A percentile compares a stretch with the other conserved stretches of the same genome.
Conservation (phyloP, 2,329 filamentous ascomycete genomes). For the Coniochaeta ligniaria region DNA sequence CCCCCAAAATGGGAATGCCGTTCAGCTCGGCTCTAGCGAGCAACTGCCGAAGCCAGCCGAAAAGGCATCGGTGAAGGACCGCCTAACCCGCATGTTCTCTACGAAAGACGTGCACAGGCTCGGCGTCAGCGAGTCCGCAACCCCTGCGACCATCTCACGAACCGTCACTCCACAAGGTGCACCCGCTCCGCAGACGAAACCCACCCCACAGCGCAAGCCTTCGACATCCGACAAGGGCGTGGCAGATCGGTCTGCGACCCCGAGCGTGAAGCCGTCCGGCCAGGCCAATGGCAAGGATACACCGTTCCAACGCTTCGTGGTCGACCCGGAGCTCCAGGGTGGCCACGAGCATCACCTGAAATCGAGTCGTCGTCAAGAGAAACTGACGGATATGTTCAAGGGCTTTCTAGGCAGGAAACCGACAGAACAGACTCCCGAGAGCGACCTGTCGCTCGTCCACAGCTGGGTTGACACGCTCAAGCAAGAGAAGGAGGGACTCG, state of each 20-base stretch:
- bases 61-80: slow-evolving; percentile 56
- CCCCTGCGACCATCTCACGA: slow-evolving; percentile 9
- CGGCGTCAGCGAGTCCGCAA: slow-evolving; percentile 20
- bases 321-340: slow-evolving; percentile 48
- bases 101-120: slow-evolving; percentile 41
- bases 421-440: slow-evolving; percentile 64
- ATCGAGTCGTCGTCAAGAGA: slow-evolving; percentile 87
- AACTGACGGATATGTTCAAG: slow-evolving; percentile 86
- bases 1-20: slow-evolving; percentile 26
- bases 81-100: slow-evolving; percentile 59
- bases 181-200: slow-evolving; percentile 26
- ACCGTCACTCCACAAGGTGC: slow-evolving; percentile 10
- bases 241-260: slow-evolving; percentile 13
- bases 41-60: slow-evolving; percentile 33
- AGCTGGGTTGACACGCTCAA: slow-evolving; percentile 94
- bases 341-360: slow-evolving; percentile 84
- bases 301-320: slow-evolving; percentile 40
- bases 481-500: slow-evolving; percentile 72
- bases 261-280: slow-evolving; percentile 26
- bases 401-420: slow-evolving; percentile 80
- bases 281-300: slow-evolving; percentile 23
- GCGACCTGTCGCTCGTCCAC: slow-evolving; percentile 86
- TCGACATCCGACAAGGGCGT: slow-evolving; percentile 32
- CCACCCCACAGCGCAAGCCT: slow-evolving; percentile 32
- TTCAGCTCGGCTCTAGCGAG: slow-evolving; percentile 18